phyloP scores from a whole-genome alignment of 1,139 yeast species.

The Taphrina pruni region DNA sequence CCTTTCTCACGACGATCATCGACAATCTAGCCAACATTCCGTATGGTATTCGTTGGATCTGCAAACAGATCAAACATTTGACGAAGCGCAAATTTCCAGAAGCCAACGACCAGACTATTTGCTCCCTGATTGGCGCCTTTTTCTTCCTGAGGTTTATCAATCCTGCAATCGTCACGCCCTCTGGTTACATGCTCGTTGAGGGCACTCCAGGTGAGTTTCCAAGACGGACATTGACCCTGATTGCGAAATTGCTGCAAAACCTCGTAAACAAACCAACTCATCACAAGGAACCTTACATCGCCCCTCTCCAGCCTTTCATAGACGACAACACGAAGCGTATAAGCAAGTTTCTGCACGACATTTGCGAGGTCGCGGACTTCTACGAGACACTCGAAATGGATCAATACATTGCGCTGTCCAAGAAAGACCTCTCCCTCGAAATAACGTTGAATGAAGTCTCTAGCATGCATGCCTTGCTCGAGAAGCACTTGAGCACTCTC shows the following conservation, averaged over 20 bases:
- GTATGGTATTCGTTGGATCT: constrained; percentile 71
- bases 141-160: constrained; percentile 82
- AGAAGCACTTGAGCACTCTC: constrained; percentile 49
- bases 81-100: constrained; percentile 73
- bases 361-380: constrained; percentile 56
- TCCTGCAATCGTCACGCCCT: constrained; percentile 92
- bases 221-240: constrained; percentile 74
- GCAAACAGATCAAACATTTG: constrained; percentile 70
- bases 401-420: constrained; percentile 55
- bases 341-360: constrained; percentile 52
- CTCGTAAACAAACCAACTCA: constrained; percentile 68
- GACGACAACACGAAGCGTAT: constrained; percentile 51
- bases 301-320: constrained; percentile 50
- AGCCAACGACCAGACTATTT: constrained; percentile 62
- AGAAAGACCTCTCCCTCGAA: constrained; percentile 52
- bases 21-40: constrained; percentile 68
- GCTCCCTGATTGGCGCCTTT: constrained; percentile 72
- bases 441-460: constrained; percentile 54
- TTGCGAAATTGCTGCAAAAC: constrained; percentile 85
- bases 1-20: constrained; percentile 67
- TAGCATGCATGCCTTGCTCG: constrained; percentile 53
- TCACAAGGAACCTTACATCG: constrained; percentile 55
- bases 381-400: constrained; percentile 56
- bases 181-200: constrained; percentile 61
- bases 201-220: constrained; percentile 55